A percentile compares a stretch with the other conserved stretches of the same genome.
Conservation (phyloP, 345 rosid species). For the Nephelium lappaceum region DNA sequence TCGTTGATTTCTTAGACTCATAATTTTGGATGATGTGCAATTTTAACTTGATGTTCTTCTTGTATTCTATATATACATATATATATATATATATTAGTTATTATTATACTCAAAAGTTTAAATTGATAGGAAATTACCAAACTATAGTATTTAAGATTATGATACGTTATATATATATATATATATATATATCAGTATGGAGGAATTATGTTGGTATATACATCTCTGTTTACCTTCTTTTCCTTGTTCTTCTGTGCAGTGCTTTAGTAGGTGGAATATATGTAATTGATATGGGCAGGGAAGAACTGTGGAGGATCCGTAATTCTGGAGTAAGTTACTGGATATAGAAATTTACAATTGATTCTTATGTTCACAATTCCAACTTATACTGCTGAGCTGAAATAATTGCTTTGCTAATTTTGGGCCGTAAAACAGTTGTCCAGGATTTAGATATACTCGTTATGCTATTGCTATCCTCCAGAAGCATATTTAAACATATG, state of each 20-base stretch:
- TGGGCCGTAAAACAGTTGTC: neutral
- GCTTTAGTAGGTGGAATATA: conserved; percentile 48
- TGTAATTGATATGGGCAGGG: conserved; percentile 47
- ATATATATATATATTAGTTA: neutral
- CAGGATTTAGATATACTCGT: neutral
- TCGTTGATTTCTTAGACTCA: neutral
- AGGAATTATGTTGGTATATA: neutral
- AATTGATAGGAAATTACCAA: no score
- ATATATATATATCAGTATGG: neutral
- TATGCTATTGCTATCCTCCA: neutral
- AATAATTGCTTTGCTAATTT: neutral
- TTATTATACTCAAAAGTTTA: no score
- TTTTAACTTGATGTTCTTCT: neutral
- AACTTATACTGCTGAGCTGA: neutral
- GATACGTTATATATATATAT: no score
- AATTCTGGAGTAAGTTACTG: conserved; percentile 67
- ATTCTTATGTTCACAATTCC: neutral
- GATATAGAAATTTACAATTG: neutral
- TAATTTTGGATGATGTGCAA: no score
- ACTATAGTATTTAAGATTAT: no score
- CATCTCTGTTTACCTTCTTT: neutral
- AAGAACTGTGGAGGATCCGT: conserved; percentile 54
- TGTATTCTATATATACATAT: no score
- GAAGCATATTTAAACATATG: neutral
- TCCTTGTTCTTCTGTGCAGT: conserved; percentile 32